Conservation (phyloP, 257 asterid species). For the Capsicum chinense region DNA sequence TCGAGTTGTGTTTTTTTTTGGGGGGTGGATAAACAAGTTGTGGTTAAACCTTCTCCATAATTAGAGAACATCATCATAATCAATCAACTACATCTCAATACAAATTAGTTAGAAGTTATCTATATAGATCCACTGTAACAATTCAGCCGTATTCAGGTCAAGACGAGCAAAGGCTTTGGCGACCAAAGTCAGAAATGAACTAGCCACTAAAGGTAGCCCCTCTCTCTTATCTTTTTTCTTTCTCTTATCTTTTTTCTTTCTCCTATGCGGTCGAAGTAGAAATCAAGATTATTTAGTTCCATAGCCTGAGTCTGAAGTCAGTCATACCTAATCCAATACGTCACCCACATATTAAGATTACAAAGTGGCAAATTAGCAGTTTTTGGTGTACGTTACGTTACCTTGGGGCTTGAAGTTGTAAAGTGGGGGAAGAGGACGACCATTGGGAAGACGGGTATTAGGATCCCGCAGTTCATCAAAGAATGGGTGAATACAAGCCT, state of each 20-base stretch:
- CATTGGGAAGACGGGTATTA: conserved; percentile 84
- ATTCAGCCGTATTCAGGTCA: conserved; percentile 6
- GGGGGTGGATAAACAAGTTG: neutral
- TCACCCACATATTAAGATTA: neutral
- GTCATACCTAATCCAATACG: neutral
- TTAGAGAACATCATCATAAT: conserved; percentile 15
- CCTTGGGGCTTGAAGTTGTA: conserved; percentile 92
- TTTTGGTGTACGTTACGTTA: conserved; percentile 46
- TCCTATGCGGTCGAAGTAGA: neutral
- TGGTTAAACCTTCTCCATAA: neutral
- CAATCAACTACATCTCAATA: conserved; percentile 3
- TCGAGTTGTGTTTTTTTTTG: neutral
- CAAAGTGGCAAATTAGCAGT: neutral
- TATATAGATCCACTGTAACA: neutral
- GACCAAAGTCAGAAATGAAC: neutral
- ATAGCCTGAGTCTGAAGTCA: neutral
- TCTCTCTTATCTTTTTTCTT: neutral
- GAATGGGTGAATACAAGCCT: conserved; percentile 97
- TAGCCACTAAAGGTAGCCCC: neutral
- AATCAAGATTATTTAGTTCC: neutral
- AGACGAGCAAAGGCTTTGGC: neutral
- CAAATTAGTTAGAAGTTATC: neutral
- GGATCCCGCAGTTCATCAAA: conserved; percentile 93
- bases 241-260: neutral
- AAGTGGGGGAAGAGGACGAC: conserved; percentile 99